A percentile compares a stretch with the other conserved stretches of the same genome.
Conservation (phyloP, 768 basidiomycete genomes). For the Lentinula sp. region DNA sequence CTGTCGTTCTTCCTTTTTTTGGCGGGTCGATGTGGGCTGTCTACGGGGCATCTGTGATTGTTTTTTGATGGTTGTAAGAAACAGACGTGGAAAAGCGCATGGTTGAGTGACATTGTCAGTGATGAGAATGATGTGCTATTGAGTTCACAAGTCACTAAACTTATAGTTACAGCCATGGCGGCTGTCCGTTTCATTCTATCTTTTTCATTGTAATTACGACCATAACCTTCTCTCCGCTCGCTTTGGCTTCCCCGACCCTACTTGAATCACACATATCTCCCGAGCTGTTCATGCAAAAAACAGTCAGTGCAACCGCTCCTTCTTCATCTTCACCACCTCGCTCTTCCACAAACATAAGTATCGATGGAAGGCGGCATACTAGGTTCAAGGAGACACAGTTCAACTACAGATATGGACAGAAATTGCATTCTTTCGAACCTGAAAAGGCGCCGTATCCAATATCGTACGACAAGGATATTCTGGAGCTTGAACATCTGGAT, state of each 20-base stretch:
- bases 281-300: slow-evolving; percentile 13
- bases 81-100: not conserved
- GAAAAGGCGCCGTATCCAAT: slow-evolving; percentile 80
- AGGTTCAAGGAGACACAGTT: slow-evolving; percentile 54
- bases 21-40: slow-evolving; percentile 56
- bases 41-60: slow-evolving; percentile 24
- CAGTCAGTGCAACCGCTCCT: slow-evolving; percentile 14
- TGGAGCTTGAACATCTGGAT: slow-evolving; percentile 65
- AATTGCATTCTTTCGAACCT: slow-evolving; percentile 60
- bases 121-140: not conserved
- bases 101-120: not conserved
- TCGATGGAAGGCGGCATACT: slow-evolving; percentile 30
- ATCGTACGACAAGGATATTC: slow-evolving; percentile 59
- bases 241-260: not conserved
- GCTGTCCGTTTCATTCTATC: not conserved
- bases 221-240: not conserved
- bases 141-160: not conserved
- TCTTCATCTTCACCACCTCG: slow-evolving; percentile 19
- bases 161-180: not conserved
- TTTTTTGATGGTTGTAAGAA: not conserved
- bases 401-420: slow-evolving; percentile 51
- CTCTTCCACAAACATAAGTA: slow-evolving; percentile 15
- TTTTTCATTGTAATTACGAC: not conserved
- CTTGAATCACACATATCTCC: not conserved
- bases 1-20: slow-evolving; percentile 68